phyloP scores from a whole-genome alignment of 371 early-diverging fungal species.

The Mortierella sp. region DNA sequence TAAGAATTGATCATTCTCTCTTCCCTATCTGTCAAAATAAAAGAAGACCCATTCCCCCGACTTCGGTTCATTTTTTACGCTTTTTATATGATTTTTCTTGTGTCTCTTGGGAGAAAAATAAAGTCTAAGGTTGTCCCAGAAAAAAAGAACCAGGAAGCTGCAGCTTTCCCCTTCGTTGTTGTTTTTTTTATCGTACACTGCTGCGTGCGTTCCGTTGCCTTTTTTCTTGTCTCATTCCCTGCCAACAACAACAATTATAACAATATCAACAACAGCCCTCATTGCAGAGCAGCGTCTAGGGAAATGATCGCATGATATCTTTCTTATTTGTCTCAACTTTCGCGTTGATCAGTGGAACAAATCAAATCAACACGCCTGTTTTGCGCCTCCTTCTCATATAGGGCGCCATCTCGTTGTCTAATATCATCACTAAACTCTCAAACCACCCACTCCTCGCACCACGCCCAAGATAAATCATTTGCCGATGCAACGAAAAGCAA shows the following conservation, averaged over 20 bases:
- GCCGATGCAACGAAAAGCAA: too few relatives aligned
- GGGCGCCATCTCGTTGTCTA: too few relatives aligned
- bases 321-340: too few relatives aligned
- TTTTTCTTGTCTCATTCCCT: background rate
- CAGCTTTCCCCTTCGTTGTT: background rate
- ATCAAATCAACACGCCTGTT: too few relatives aligned
- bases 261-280: background rate
- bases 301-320: background rate
- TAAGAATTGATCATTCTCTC: background rate
- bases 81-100: background rate
- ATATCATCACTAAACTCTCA: too few relatives aligned
- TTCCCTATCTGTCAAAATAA: constrained; percentile 5
- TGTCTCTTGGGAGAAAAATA: background rate
- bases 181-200: background rate
- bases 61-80: background rate
- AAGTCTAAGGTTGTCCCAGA: background rate
- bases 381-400: too few relatives aligned
- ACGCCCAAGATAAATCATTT: too few relatives aligned
- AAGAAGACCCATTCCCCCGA: background rate
- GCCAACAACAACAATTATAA: background rate
- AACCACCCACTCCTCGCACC: too few relatives aligned
- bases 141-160: background rate
- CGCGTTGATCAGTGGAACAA: too few relatives aligned
- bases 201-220: background rate
- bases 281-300: background rate